Evolutionary conservation across 306 rosid species (phyloP).

Genomic region (Ziziphus jujuba): DNA sequence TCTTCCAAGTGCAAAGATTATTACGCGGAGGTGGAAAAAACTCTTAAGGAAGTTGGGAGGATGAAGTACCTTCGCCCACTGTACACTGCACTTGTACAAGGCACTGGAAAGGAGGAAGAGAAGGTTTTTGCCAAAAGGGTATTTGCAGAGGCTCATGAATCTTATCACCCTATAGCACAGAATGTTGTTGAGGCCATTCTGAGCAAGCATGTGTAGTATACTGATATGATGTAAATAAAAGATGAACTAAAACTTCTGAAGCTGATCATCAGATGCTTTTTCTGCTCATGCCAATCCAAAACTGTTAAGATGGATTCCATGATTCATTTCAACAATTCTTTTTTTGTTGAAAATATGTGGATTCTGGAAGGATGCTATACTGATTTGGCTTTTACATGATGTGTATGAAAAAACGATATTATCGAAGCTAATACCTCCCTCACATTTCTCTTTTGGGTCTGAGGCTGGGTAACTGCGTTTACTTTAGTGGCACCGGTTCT

Average conservation of each 20-base stretch:
- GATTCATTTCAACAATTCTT: too few species aligned
- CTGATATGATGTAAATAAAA: neutral
- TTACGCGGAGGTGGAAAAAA: slow-evolving; percentile 73
- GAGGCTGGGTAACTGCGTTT: too few species aligned
- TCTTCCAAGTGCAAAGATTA: slow-evolving; percentile 61
- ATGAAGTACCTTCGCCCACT: slow-evolving; percentile 85
- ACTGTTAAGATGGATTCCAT: too few species aligned
- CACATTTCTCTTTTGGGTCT: too few species aligned
- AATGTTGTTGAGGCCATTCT: slow-evolving; percentile 73
- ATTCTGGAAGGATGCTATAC: too few species aligned
- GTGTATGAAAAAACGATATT: too few species aligned
- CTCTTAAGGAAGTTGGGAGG: slow-evolving; percentile 83
- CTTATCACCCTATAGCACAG: slow-evolving; percentile 93
- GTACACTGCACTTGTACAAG: slow-evolving; percentile 77
- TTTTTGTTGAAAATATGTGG: too few species aligned
- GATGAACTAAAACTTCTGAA: slow-evolving; percentile 8
- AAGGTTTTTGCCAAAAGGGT: slow-evolving; percentile 79
- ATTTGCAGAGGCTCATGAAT: slow-evolving; percentile 71
- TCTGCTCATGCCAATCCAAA: neutral
- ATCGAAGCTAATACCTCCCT: too few species aligned
- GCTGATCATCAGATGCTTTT: neutral
- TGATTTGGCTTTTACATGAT: too few species aligned
- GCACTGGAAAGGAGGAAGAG: slow-evolving; percentile 69
- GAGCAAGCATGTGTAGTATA: slow-evolving; percentile 55
- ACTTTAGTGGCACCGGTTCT: too few species aligned